phyloP scores from a whole-genome alignment of 176 grass and related monocot species.

The Hordeum marinum region DNA sequence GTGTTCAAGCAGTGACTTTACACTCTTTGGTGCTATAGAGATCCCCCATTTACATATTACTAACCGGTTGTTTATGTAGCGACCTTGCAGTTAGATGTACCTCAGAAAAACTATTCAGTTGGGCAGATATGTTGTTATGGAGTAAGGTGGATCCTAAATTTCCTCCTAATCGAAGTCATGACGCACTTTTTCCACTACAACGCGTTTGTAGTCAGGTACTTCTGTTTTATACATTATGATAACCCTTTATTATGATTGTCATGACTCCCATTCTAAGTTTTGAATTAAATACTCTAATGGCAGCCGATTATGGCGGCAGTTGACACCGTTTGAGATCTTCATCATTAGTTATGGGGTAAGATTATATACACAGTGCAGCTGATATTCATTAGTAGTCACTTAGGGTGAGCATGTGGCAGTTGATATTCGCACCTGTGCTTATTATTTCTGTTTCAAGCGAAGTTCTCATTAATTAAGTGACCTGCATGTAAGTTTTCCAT shows the following conservation, averaged over 20 bases:
- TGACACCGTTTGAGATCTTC: conserved; percentile 81
- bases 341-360: conserved; percentile 95
- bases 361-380: conserved; percentile 5
- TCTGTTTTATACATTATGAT: neutral
- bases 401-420: neutral
- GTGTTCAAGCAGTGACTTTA: neutral
- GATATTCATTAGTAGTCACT: neutral
- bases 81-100: conserved; percentile 70
- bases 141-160: conserved; percentile 60
- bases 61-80: conserved; percentile 34
- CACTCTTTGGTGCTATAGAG: neutral
- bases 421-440: neutral
- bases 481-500: neutral
- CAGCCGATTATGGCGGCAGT: conserved; percentile 79
- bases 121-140: conserved; percentile 67
- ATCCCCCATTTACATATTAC: conserved; percentile 16
- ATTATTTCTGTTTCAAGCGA: neutral
- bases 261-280: neutral
- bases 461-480: neutral
- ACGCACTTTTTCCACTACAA: conserved; percentile 95
- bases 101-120: conserved; percentile 78
- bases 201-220: conserved; percentile 83
- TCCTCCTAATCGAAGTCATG: conserved; percentile 78
- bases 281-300: conserved; percentile 25
- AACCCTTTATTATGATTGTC: conserved; percentile 4